Conservation (phyloP, 345 rosid species). For the Lepidium aucheri region DNA sequence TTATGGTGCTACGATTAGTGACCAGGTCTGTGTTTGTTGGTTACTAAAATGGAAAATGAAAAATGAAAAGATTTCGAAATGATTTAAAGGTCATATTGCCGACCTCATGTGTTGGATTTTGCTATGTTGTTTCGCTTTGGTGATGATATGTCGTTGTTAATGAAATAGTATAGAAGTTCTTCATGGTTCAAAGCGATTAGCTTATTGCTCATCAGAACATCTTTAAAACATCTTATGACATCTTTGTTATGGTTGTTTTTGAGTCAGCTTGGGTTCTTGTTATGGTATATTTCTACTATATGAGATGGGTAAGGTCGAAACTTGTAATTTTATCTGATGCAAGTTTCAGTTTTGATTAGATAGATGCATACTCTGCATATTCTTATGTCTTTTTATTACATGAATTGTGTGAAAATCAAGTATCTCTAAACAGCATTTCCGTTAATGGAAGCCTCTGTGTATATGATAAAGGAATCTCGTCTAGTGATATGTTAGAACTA, state of each 20-base stretch:
- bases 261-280: not conserved
- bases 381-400: not conserved
- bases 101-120: not conserved
- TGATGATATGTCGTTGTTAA: not conserved
- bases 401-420: not conserved
- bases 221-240: not conserved
- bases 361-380: not conserved
- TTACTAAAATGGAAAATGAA: not conserved
- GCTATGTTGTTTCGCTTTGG: not conserved
- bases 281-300: not conserved
- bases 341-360: not conserved
- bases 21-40: not conserved
- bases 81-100: not conserved
- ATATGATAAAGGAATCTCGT: not conserved
- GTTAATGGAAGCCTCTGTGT: not conserved
- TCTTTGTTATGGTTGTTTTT: not conserved
- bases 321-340: not conserved
- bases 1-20: not conserved
- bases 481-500: not conserved
- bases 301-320: not conserved
- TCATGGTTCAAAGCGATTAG: not conserved
- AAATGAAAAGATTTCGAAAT: not conserved
- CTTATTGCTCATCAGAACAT: not conserved
- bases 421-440: not conserved
- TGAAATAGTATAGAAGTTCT: not conserved